Evolutionary conservation across 1,139 yeast species (phyloP), one percentile per base, ranked within the genome.

Genomic region (Diutina pseudorugosa): DNA sequence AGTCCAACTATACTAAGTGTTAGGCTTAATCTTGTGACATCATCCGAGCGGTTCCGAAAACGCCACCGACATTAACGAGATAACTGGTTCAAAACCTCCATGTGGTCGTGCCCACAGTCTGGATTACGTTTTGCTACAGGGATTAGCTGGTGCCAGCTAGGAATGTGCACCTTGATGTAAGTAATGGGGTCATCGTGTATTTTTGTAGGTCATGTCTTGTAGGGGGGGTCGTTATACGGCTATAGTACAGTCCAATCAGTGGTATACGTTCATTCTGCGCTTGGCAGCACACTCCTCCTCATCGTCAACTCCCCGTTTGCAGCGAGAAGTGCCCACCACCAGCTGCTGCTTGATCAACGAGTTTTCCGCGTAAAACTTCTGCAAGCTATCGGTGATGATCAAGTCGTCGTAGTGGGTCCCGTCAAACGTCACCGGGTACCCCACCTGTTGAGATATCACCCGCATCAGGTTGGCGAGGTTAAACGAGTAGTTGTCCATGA

Each of bases 401-500:
- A 74, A 64, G 58, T 73, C 77, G 52, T 72, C 75, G 57, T 74
- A 74, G 58, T 61, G 73, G 56, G 67, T 69, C 54, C 60, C 53
- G 57, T 71, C 70, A 54, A 71, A 63, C 14, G 52, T 60, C 59
- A 40, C 58, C 47, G 16, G 66, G 51, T 33, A 58, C 53, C n/a
- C 66, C 63, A 14, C 66, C 57, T 9, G 55, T 54, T 16, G 56
- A 51, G 52, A 57, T 14, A 53, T 25, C 41, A 54, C 42, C 23
- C 51, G 53, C 47, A 57, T 30, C 42, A 60, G 57, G 47, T 61
- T 57, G 55, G 59, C 63, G 41, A 70, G 60, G 57, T 72, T 69
- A 56, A 65, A 71, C 56, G 66, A 66, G 58, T 73, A 73, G 52
- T 62, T 62, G 59, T 74, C 77, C 77, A 73, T 74, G 56, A 73